A percentile compares a stretch with the other conserved stretches of the same genome.
These are phyloP conservation scores for Uromyces viciae-fabae DNA, from an alignment of 1,284 basidiomycete species.

Conservation along the genomic window DNA sequence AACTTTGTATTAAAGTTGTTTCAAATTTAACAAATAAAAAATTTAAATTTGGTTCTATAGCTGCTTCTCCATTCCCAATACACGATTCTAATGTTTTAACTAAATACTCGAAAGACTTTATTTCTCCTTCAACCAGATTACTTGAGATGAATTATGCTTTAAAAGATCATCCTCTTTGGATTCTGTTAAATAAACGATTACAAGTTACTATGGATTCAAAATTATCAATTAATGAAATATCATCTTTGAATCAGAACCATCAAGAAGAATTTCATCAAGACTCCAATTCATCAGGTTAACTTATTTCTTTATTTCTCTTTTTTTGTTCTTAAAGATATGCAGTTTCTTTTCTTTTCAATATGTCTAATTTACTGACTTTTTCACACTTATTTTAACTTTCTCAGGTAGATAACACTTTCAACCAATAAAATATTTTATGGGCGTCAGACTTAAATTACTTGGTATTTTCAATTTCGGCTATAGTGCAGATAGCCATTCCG, in stretches of 20 bases:
- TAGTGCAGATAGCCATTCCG: slow-evolving; percentile 1
- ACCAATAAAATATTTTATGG: neutral
- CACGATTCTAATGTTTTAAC: neutral
- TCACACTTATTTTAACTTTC: neutral
- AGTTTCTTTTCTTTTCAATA: neutral
- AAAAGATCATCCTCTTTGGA: neutral
- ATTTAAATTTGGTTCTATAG: slow-evolving; percentile 8
- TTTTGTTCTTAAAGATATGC: neutral
- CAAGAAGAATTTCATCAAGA: neutral
- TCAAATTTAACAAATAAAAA: slow-evolving; percentile 20
- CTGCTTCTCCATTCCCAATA: neutral
- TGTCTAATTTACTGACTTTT: neutral
- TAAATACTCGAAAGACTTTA: neutral
- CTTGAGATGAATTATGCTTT: neutral
- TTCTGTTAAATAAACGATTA: slow-evolving; percentile 8
- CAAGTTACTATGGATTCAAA: neutral
- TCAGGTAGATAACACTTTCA: neutral
- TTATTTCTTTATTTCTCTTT: neutral
- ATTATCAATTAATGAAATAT: neutral
- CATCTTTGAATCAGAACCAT: neutral
- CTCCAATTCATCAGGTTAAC: neutral
- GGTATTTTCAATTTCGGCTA: neutral
- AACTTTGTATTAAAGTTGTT: slow-evolving; percentile 36
- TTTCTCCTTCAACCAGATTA: neutral
- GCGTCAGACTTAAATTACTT: neutral